Evolutionary conservation across 306 rosid species (phyloP).

Genomic region (Crataegus laevigata): DNA sequence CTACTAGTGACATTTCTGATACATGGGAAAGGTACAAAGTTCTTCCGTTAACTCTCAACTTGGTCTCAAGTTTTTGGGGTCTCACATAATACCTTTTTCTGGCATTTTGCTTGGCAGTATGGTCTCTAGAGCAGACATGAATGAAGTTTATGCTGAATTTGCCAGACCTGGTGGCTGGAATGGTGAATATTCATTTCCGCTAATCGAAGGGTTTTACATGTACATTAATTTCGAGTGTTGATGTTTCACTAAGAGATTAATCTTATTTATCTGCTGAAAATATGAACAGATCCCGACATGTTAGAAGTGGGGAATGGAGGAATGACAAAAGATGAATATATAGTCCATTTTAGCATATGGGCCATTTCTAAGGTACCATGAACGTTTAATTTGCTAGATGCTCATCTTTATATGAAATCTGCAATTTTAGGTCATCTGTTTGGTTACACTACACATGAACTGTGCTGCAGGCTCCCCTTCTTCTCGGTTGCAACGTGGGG

Average conservation of each 20-base stretch:
- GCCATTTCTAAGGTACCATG: slow-evolving; percentile 82
- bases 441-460: slow-evolving; percentile 1
- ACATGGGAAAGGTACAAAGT: slow-evolving; percentile 68
- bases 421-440: neutral
- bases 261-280: neutral
- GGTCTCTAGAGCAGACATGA: slow-evolving; percentile 74
- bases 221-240: neutral
- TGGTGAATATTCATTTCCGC: slow-evolving; percentile 35
- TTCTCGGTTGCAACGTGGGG: slow-evolving; percentile 82
- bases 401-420: neutral
- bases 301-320: slow-evolving; percentile 98
- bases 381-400: neutral
- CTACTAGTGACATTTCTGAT: slow-evolving; percentile 73
- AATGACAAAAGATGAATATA: slow-evolving; percentile 75
- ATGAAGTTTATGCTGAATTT: slow-evolving; percentile 66
- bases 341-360: slow-evolving; percentile 95
- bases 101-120: slow-evolving; percentile 45
- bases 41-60: neutral
- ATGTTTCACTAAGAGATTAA: neutral
- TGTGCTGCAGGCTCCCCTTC: slow-evolving; percentile 85
- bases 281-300: slow-evolving; percentile 89
- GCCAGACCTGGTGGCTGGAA: slow-evolving; percentile 99
- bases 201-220: neutral
- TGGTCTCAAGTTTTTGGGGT: neutral
- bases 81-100: neutral